Percentiles rank a stretch among this genome's conserved stretches.
These are phyloP conservation scores for Backusella westeae DNA, from an alignment of 192 early-diverging fungal genomes.

Conservation along the genomic window DNA sequence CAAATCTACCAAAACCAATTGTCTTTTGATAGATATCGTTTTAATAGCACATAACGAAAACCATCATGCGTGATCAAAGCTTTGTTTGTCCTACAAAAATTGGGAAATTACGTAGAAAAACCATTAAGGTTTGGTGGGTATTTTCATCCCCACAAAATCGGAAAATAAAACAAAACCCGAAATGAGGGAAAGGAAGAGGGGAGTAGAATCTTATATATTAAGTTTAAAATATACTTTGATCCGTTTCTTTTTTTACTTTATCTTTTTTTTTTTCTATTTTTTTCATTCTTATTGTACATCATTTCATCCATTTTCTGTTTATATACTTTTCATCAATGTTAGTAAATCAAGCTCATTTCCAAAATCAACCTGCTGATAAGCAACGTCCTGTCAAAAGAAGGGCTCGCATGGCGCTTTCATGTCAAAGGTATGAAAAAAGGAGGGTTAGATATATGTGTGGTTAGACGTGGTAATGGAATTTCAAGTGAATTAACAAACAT, in stretches of 20 bases:
- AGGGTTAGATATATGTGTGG: not conserved
- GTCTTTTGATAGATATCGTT: not conserved
- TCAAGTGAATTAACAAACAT: not conserved
- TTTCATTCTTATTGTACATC: not conserved
- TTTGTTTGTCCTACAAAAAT: not conserved
- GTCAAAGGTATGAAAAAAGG: slow-evolving; percentile 20
- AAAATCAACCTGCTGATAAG: not conserved
- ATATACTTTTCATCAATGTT: not conserved
- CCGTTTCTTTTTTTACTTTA: not conserved
- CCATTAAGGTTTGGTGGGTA: not conserved
- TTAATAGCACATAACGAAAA: not conserved
- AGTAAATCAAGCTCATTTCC: not conserved
- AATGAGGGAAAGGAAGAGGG: not conserved
- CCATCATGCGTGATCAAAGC: not conserved
- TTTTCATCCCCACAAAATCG: not conserved
- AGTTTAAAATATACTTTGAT: not conserved
- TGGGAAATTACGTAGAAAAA: not conserved
- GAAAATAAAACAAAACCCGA: not conserved
- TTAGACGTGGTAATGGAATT: not conserved
- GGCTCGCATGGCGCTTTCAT: slow-evolving; percentile 25
- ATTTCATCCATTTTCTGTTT: not conserved
- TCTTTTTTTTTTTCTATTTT: not conserved
- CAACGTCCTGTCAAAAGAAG: slow-evolving; percentile 17
- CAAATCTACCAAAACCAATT: not conserved
- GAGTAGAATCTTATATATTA: not conserved